These are phyloP conservation scores for Cryptococcus sp. DNA, from an alignment of 1,284 basidiomycete species.

Conservation along the genomic window DNA sequence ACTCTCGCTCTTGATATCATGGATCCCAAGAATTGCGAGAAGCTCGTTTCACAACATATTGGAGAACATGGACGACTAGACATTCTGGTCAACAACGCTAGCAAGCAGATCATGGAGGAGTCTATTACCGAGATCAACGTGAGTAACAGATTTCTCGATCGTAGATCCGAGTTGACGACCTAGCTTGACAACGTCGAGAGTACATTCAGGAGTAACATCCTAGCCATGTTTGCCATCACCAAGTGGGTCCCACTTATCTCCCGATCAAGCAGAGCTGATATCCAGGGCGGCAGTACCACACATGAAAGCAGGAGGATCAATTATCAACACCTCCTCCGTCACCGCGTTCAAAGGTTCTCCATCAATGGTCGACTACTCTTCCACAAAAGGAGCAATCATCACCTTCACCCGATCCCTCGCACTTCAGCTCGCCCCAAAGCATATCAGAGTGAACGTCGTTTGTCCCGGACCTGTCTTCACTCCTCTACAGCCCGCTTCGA, in stretches of 20 bases:
- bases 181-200: slow-evolving; percentile 52
- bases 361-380: slow-evolving; percentile 55
- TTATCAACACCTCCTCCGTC: slow-evolving; percentile 63
- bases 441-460: slow-evolving; percentile 46
- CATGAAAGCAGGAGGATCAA: slow-evolving; percentile 58
- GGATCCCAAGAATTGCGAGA: slow-evolving; percentile 50
- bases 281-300: slow-evolving; percentile 54
- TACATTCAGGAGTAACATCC: slow-evolving; percentile 57
- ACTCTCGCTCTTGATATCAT: slow-evolving; percentile 50
- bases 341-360: slow-evolving; percentile 56
- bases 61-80: slow-evolving; percentile 54
- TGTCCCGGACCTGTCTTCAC: slow-evolving; percentile 35
- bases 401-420: slow-evolving; percentile 58
- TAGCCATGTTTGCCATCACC: slow-evolving; percentile 58
- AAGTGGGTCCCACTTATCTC: slow-evolving; percentile 41
- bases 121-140: slow-evolving; percentile 55
- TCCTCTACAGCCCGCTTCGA: slow-evolving; percentile 54
- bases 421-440: slow-evolving; percentile 57
- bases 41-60: slow-evolving; percentile 55
- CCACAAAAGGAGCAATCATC: slow-evolving; percentile 59
- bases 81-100: slow-evolving; percentile 63
- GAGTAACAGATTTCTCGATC: slow-evolving; percentile 13
- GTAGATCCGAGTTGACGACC: background rate
- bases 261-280: slow-evolving; percentile 18
- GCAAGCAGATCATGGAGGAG: slow-evolving; percentile 55